These are phyloP conservation scores for Yamadazyma sp. DNA, from an alignment of 1,139 yeast genomes.

Conservation along the genomic window DNA sequence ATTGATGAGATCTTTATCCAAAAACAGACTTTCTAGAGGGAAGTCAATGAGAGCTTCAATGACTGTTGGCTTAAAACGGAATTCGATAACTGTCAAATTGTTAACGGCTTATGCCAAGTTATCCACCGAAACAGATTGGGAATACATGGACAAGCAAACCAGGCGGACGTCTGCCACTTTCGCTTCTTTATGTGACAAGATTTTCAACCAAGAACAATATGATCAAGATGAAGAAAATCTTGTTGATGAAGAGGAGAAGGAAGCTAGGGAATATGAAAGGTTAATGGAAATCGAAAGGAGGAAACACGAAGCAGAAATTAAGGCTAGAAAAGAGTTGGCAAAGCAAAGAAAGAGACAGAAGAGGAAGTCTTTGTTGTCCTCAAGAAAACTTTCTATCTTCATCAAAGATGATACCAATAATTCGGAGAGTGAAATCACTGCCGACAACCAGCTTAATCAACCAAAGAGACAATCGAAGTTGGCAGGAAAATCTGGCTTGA, in stretches of 20 bases:
- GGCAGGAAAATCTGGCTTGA: constrained; percentile 18
- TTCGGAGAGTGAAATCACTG: constrained; percentile 31
- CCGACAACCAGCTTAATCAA: constrained; percentile 27
- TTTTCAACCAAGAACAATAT: constrained; percentile 60
- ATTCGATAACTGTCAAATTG: constrained; percentile 68
- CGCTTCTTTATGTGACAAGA: constrained; percentile 73
- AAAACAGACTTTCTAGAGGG: constrained; percentile 36
- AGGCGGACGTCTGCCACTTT: constrained; percentile 76
- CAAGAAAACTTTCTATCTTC: constrained; percentile 41
- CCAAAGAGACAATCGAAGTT: constrained; percentile 41
- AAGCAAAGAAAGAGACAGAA: constrained; percentile 46
- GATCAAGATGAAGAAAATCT: constrained; percentile 57
- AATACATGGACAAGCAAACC: constrained; percentile 69
- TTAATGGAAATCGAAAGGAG: constrained; percentile 51
- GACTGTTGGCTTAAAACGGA: constrained; percentile 55
- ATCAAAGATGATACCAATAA: constrained; percentile 36
- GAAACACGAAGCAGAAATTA: constrained; percentile 50
- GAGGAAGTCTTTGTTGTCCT: constrained; percentile 43
- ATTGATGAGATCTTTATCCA: constrained; percentile 29
- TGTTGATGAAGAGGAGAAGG: constrained; percentile 50
- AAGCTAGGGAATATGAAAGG: constrained; percentile 48
- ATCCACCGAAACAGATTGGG: constrained; percentile 68
- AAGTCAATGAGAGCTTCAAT: constrained; percentile 43
- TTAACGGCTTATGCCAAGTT: constrained; percentile 71
- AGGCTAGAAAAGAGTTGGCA: constrained; percentile 47